Percentiles rank a stretch among this genome's conserved stretches.
phyloP scores from a whole-genome alignment of 2,329 filamentous ascomycete genomes.

The Ceratocystis lukuohia region DNA sequence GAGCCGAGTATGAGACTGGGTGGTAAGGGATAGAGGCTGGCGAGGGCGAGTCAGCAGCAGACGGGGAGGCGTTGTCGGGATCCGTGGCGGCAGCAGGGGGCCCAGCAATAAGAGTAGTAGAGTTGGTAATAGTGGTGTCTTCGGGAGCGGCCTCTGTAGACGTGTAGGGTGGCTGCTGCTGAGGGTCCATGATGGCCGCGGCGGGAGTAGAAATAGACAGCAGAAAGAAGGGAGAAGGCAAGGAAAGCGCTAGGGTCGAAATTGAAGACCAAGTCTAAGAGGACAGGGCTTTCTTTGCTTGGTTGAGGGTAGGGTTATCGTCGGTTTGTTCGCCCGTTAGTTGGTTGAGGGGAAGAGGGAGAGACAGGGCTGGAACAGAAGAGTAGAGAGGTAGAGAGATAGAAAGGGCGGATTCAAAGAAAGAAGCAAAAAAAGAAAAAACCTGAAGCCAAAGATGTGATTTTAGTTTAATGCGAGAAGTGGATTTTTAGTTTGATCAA shows the following conservation, averaged over 20 bases:
- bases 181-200: constrained; percentile 15
- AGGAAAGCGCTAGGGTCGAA: no score
- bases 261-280: no score
- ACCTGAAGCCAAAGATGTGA: background rate
- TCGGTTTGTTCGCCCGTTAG: no score
- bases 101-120: background rate
- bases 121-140: constrained; percentile 9
- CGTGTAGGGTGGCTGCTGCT: constrained; percentile 14
- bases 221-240: no score
- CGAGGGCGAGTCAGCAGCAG: constrained; percentile 4
- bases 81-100: constrained; percentile 9
- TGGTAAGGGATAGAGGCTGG: constrained; percentile 21
- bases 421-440: background rate
- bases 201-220: no score
- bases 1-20: constrained; percentile 20
- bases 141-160: constrained; percentile 12
- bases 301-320: no score
- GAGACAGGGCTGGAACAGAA: background rate
- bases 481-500: background rate
- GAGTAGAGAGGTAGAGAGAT: background rate
- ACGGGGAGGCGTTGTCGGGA: background rate
- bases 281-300: no score
- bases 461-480: no score
- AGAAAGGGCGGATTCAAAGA: background rate
- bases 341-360: background rate